Base-by-base conservation (phyloP, 2,329 filamentous ascomycete species). In the Graphium sp. region DNA sequence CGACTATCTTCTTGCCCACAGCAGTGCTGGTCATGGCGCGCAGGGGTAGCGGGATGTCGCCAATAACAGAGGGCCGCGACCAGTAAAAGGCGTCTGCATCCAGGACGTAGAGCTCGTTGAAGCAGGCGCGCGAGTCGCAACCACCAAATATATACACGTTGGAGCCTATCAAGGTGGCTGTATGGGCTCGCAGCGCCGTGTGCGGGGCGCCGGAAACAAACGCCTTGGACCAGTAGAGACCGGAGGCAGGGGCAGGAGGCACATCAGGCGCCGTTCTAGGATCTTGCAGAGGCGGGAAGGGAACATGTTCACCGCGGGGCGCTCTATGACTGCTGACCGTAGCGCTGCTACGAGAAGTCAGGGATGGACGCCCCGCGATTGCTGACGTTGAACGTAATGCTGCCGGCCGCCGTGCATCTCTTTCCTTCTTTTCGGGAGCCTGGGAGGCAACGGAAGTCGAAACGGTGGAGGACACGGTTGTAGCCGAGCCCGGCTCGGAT, bases 11-110 rank as follows among this genome's bases (percentile, higher is more conserved):
- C 54, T 76, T 76, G 38, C 71, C 71, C 13, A 78, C 71, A 15
- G 73, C 71, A 5, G 74, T 79, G 43, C 70, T 76, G 5, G 74
- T 78, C 74, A 79, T 79, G 38, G 74, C 74, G 22, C 74, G 61
- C 35, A 79, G 52, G 10, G 73, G 72, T 31, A 67, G 58, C 9
- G 74, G 74, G 6, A 74, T 57, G 8, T 77, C 71, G 35, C 74
- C 74, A 8, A 64, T 61, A 16, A 77, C 68, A 37, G 62, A 56
- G n/a, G 74, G 74, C 33, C 58, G 55, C 18, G 67, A 74, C 70
- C 74, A 78, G 48, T 75, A 66, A 48, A 77, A 78, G 18, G 72
- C 62, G 48, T 79, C 74, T 26, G 71, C 72, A 42, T 79, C 74
- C 29, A 79, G 53, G 11, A 78, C 69, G 43, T 77, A 76, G 24